A percentile compares a stretch with the other conserved stretches of the same genome.
Conservation (phyloP, 768 basidiomycete genomes). For the Grammothele lineata region DNA sequence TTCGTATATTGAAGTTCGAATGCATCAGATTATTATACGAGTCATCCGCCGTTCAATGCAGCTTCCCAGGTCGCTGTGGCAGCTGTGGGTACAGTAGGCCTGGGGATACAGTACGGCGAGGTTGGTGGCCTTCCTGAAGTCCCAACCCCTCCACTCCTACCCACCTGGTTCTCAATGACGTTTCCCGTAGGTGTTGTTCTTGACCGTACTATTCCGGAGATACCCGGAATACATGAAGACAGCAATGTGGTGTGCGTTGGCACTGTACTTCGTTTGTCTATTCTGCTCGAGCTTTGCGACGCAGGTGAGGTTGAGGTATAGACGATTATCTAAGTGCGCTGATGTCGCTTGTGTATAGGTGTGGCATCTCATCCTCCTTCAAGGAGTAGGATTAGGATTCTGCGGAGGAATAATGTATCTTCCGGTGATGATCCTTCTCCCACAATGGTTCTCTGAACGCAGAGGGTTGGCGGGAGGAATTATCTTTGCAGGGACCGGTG, state of each 20-base stretch:
- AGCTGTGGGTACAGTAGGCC: slow-evolving; percentile 16
- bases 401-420: slow-evolving; percentile 16
- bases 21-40: slow-evolving; percentile 19
- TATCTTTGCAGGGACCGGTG: slow-evolving; percentile 21
- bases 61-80: slow-evolving; percentile 15
- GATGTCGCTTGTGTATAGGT: slow-evolving; percentile 7
- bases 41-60: slow-evolving; percentile 17
- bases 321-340: too few species aligned
- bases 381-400: slow-evolving; percentile 20
- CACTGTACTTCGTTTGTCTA: slow-evolving; percentile 12
- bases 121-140: slow-evolving; percentile 4
- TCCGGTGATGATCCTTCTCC: slow-evolving; percentile 16
- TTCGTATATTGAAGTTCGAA: background rate
- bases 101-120: slow-evolving; percentile 20
- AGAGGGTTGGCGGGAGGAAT: slow-evolving; percentile 20
- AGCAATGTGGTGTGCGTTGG: slow-evolving; percentile 17
- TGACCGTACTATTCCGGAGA: slow-evolving; percentile 14
- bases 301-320: background rate
- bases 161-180: too few species aligned
- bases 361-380: slow-evolving; percentile 20
- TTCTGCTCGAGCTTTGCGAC: slow-evolving; percentile 20
- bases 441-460: slow-evolving; percentile 21
- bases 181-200: slow-evolving; percentile 3
- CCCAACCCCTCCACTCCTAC: too few species aligned
- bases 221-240: slow-evolving; percentile 17